Conservation (phyloP, 1,284 basidiomycete species). For the Chiua sp. region DNA sequence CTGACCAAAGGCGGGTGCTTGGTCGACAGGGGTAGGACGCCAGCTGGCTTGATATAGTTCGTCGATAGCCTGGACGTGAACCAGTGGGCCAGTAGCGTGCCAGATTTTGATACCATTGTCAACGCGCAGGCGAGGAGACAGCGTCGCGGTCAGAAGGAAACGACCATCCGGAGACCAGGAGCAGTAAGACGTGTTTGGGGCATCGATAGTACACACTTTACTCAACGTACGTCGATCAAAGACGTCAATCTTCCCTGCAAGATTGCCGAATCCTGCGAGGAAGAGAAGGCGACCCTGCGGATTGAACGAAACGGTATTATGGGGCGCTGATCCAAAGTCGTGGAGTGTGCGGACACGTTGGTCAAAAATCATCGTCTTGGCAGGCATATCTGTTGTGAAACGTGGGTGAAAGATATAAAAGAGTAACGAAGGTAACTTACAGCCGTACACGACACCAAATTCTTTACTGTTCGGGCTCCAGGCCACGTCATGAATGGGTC, state of each 20-base stretch:
- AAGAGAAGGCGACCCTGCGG: conserved; percentile 89
- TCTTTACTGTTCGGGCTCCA: conserved; percentile 99
- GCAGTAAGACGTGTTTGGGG: conserved; percentile 92
- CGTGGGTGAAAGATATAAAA: not conserved
- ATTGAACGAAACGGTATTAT: conserved; percentile 95
- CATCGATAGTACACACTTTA: conserved; percentile 89
- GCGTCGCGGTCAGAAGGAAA: conserved; percentile 92
- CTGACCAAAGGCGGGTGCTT: conserved; percentile 73
- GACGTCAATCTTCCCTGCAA: conserved; percentile 93
- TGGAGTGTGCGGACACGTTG: conserved; percentile 88
- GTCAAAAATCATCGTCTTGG: conserved; percentile 92
- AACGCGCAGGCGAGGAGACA: conserved; percentile 93
- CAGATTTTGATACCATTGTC: conserved; percentile 98
- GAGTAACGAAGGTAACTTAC: conserved; percentile 52
- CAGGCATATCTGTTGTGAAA: conserved; percentile 81
- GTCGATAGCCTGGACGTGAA: conserved; percentile 82
- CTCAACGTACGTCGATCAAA: conserved; percentile 88
- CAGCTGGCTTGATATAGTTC: conserved; percentile 92
- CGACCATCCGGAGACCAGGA: conserved; percentile 97
- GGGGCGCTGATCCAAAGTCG: conserved; percentile 90
- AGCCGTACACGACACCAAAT: conserved; percentile 96
- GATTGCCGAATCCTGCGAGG: conserved; percentile 95
- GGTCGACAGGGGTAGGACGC: conserved; percentile 76
- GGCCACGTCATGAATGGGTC: conserved; percentile 96
- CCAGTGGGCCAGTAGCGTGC: conserved; percentile 88